Base-by-base conservation (phyloP, 768 basidiomycete species). In the Boletus coccyginus region DNA sequence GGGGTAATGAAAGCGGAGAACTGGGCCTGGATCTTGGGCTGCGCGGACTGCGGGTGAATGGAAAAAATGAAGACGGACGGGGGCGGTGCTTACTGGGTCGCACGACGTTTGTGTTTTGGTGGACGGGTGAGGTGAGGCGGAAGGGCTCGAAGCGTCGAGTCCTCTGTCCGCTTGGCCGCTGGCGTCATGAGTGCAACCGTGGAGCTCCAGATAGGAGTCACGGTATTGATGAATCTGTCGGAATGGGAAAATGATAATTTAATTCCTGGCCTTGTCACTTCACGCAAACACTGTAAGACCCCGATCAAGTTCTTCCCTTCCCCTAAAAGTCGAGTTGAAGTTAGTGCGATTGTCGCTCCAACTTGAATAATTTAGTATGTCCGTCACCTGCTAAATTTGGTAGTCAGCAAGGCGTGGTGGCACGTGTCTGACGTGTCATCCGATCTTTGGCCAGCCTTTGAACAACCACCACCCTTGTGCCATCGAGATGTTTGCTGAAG, bases 401-500 rank as follows among this genome's bases (percentile, higher is more conserved):
- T 33, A 56, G 32, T 31, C 40, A 17, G 14, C 33, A 1, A 14
- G 11, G 47, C 13, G 49, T 32, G 24, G 24, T 9, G 32, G 32
- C 53, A 55, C 53, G 60, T 60, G 60, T 51, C 31, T 27, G 47
- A 54, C 51, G 54, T 54, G 50, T 52, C 57, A 6, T 33, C 35
- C 7, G 27, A 27, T 27, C 27, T 31, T 17, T 38, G 5, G 36
- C 16, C 16, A 7, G 2, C 36, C 14, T 38, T 16, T 12, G 14
- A 17, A 12, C 32, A 11, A 33, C 32, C 32, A 33, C 32, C 9
- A 11, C 29, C 29, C 17, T 21, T n/a, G 33, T 47, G 27, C 42
- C 16, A 27, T 27, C 52, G 39, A 46, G 32, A 91, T 91, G 90
- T 89, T 91, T 62, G 76, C 78, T 31, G 88, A 91, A 56, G 89